Evolutionary conservation across 768 basidiomycete species (phyloP), one percentile per base, ranked within the genome.

Genomic region (Amanita inopinata): DNA sequence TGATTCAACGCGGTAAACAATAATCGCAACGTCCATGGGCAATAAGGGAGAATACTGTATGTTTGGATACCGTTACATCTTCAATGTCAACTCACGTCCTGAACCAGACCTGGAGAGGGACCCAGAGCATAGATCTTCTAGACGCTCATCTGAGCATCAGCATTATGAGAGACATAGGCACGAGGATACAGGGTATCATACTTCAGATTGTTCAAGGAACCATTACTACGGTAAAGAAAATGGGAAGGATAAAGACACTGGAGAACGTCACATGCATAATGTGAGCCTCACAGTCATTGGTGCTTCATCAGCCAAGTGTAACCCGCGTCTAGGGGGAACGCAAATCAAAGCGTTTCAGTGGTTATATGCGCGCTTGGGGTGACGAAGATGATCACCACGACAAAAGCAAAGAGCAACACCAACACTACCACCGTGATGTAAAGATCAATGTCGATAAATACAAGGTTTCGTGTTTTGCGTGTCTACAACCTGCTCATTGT

Each of bases 321-420:
- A 7, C n/a, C 7, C 27, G n/a, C 20, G 18, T 37, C 12, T 17
- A 37, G 35, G 14, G 18, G 17, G 25, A 17, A n/a, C 33, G 19
- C 8, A 44, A 35, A 9, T 12, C 23, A 7, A 44, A 37, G 17
- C 24, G 43, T 27, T n/a, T 19, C 0, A 30, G 14, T 44, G 43
- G 43, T 17, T 44, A 44, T 44, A 44, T 44, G 43, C 43, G 43
- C 3, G 43, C 22, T 4, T 44, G 43, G 43, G 43, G 33, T 31
- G 43, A 36, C 6, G 43, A 30, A 19, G 31, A 33, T n/a, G 14
- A 19, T 19, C 15, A 5, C 12, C n/a, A 34, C 14, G 22, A 42
- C 9, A 22, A 36, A 24, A 12, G 5, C 5, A 22, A 9, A 15
- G 5, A 25, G 9, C 24, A 43, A 27, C 19, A 22, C 12, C 18